These are phyloP conservation scores for Tricholoma flavovirens DNA, from an alignment of 768 basidiomycete species.

Conservation along the genomic window DNA sequence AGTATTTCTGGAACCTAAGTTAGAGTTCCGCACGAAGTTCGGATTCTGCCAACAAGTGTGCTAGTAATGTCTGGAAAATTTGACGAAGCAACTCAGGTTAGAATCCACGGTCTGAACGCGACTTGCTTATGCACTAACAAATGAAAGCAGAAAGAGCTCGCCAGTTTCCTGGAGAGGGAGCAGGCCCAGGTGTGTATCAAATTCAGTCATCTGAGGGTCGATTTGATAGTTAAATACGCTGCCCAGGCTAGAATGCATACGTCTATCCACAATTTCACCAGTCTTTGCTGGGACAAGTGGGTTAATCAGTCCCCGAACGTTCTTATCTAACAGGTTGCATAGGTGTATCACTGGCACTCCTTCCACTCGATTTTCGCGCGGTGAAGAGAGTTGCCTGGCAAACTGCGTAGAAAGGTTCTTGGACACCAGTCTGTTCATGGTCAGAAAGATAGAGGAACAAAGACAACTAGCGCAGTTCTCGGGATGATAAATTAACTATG, in stretches of 20 bases:
- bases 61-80: conserved; percentile 59
- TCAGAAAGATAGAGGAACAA: conserved; percentile 57
- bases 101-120: conserved; percentile 8
- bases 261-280: conserved; percentile 72
- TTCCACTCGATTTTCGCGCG: conserved; percentile 69
- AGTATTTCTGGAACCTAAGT: neutral
- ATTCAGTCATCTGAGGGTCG: neutral
- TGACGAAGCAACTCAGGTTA: conserved; percentile 74
- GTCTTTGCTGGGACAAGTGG: conserved; percentile 91
- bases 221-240: conserved; percentile 3
- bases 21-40: no score
- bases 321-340: conserved; percentile 3
- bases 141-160: conserved; percentile 68
- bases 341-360: conserved; percentile 82
- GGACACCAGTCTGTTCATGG: conserved; percentile 79
- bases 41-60: conserved; percentile 1
- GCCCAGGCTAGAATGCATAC: conserved; percentile 49
- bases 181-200: conserved; percentile 64
- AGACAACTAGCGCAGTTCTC: conserved; percentile 19
- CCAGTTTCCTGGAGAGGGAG: conserved; percentile 72
- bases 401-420: conserved; percentile 94
- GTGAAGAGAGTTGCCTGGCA: conserved; percentile 75
- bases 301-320: conserved; percentile 21
- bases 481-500: neutral
- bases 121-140: conserved; percentile 3